A percentile compares a stretch with the other conserved stretches of the same genome.
Evolutionary conservation across 2,329 filamentous ascomycete species (phyloP).

Genomic region (Cadophora luteo-olivacea): DNA sequence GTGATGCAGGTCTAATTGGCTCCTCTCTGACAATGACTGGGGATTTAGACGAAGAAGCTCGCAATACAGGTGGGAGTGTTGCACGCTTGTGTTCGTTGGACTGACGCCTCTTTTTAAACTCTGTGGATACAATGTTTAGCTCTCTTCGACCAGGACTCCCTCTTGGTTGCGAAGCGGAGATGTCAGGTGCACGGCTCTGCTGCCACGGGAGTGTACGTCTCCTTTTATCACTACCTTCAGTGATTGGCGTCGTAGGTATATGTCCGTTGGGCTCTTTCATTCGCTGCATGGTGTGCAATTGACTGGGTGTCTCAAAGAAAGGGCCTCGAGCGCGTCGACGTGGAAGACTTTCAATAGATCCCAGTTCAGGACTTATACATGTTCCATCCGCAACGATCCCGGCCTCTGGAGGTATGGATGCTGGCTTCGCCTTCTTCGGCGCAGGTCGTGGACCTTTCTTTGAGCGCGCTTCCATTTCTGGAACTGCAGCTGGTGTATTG

Average conservation of each 20-base stretch:
- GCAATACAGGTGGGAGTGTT: constrained; percentile 14
- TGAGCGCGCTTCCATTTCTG: too few species aligned
- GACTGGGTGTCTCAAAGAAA: constrained; percentile 37
- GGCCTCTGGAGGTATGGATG: neutral
- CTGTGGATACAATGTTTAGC: neutral
- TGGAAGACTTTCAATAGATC: neutral
- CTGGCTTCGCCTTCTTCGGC: neutral
- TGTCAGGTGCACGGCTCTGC: neutral
- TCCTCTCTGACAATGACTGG: neutral
- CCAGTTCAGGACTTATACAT: constrained; percentile 5
- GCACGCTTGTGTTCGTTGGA: neutral
- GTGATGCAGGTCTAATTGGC: neutral
- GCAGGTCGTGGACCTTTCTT: neutral
- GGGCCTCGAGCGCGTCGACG: constrained; percentile 9
- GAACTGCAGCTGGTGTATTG: constrained; percentile 5
- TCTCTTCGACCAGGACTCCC: neutral
- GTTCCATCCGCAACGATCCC: neutral
- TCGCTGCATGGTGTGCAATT: constrained; percentile 15
- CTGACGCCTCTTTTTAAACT: constrained; percentile 7
- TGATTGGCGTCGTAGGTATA: neutral
- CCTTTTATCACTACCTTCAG: neutral
- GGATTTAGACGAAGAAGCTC: neutral
- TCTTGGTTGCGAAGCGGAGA: neutral
- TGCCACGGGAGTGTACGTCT: neutral
- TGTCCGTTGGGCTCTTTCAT: neutral